Base-by-base conservation (phyloP, 768 basidiomycete genomes). In the Strobilomyces confusus region DNA sequence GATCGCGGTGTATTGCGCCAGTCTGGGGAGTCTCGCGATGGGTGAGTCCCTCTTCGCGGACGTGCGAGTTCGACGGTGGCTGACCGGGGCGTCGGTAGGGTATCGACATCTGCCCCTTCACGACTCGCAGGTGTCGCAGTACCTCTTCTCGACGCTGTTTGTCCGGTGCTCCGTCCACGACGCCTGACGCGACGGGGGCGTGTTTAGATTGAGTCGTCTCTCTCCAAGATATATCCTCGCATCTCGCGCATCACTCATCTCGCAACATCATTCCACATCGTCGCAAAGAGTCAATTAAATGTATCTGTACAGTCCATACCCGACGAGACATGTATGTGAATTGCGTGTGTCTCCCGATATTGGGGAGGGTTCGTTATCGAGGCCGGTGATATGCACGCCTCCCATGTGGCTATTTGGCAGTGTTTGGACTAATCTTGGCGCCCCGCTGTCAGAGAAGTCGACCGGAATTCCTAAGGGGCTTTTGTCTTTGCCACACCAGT, bases 121-220 rank as follows among this genome's bases (percentile, higher is more conserved):
- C 62, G 95, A 98, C 69, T 72, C 80, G 2, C 87, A 94, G 65
- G 81, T 92, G 41, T 87, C 88, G 36, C 92, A 94, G 63, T 90
- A 87, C 63, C 75, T 98, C 46, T 98, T 95, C 70, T 92, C 94
- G 22, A 94, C 94, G n/a, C 75, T 98, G 17, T 97, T 98, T 63
- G 85, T 95, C 20, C 72, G 80, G 51, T 80, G 86, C 43, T 71
- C 77, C 17, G 68, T 92, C 34, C 63, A 69, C 4, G 71, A 75
- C 26, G 67, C 54, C 0, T 70, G 17, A 17, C 14, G 12, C 30
- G n/a, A 32, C 9, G 30, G 29, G 19, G 7, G 5, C 3, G 5
- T 17, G 40, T 7, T 22, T 30, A 44, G 19, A 13, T 30, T n/a
- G n/a, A n/a, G n/a, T n/a, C n/a, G 26, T 29, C 22, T 29, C 19